phyloP scores from a whole-genome alignment of 2,329 filamentous ascomycete genomes.

The Talaromyces sp. region DNA sequence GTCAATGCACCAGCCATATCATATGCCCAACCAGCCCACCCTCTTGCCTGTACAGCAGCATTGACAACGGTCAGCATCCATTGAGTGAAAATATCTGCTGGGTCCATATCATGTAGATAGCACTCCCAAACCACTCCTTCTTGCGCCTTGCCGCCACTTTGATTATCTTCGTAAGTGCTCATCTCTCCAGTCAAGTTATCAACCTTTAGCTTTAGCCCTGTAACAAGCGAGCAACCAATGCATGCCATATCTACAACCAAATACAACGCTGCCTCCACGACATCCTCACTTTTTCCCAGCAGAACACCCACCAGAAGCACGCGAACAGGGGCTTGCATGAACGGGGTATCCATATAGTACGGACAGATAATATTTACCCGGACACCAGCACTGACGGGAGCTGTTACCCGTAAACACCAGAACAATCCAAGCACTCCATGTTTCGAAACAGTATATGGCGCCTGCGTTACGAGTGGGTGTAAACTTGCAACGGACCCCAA shows the following conservation, averaged over 20 bases:
- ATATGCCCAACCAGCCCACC: slow-evolving; percentile 49
- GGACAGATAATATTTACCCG: slow-evolving; percentile 63
- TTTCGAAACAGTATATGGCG: slow-evolving; percentile 58
- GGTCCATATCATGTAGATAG: slow-evolving; percentile 55
- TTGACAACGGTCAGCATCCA: slow-evolving; percentile 54
- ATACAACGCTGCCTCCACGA: slow-evolving; percentile 59
- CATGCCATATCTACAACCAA: slow-evolving; percentile 56
- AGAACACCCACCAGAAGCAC: slow-evolving; percentile 54
- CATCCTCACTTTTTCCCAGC: slow-evolving; percentile 52
- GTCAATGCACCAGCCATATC: slow-evolving; percentile 16
- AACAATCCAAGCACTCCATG: slow-evolving; percentile 63
- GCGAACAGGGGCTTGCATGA: slow-evolving; percentile 47
- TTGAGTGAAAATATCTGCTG: slow-evolving; percentile 52
- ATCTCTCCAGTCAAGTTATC: slow-evolving; percentile 22
- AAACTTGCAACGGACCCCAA: slow-evolving; percentile 58
- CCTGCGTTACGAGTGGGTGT: slow-evolving; percentile 35
- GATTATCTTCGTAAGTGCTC: slow-evolving; percentile 19
- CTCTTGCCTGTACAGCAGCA: slow-evolving; percentile 32
- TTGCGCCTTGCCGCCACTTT: not conserved
- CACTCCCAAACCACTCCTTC: slow-evolving; percentile 55
- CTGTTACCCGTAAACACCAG: slow-evolving; percentile 50
- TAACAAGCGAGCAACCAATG: slow-evolving; percentile 52
- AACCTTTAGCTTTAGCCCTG: slow-evolving; percentile 53
- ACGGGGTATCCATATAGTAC: slow-evolving; percentile 62
- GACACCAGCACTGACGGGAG: slow-evolving; percentile 47